Conservation (phyloP, 768 basidiomycete species). For the Filobasidium floriforme region DNA sequence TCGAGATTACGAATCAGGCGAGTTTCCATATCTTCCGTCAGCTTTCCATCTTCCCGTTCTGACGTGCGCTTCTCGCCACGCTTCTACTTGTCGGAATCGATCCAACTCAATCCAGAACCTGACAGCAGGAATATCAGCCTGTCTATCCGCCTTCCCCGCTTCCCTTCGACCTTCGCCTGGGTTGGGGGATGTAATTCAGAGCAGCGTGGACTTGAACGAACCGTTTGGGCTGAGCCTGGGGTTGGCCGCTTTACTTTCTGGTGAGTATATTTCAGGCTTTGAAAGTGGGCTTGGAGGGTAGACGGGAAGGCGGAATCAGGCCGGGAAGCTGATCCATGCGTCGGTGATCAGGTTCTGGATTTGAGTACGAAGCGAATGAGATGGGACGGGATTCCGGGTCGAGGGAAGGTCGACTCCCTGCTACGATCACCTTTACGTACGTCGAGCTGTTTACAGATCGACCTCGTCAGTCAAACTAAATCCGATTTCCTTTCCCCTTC, state of each 20-base stretch:
- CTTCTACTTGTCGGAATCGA: too few species aligned
- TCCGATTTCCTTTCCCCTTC: neutral
- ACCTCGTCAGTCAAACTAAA: neutral
- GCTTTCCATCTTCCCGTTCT: too few species aligned
- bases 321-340: too few species aligned
- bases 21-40: constrained; percentile 9
- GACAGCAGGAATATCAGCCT: constrained; percentile 78
- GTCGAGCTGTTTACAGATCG: neutral
- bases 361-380: neutral
- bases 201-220: constrained; percentile 63
- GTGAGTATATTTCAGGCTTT: neutral
- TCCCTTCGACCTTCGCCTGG: constrained; percentile 55
- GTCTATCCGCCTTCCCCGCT: constrained; percentile 66
- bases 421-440: neutral
- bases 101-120: too few species aligned
- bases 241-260: constrained; percentile 45
- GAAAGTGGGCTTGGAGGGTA: too few species aligned
- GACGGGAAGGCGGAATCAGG: too few species aligned
- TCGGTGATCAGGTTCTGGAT: constrained; percentile 34
- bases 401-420: neutral
- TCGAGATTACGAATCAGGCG: constrained; percentile 58
- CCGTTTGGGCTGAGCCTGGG: constrained; percentile 72
- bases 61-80: too few species aligned
- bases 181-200: constrained; percentile 68
- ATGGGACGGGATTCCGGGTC: neutral